Evolutionary conservation across 352 stramenopile genomes (phyloP).

Genomic region (Thraustochytrium sp.): DNA sequence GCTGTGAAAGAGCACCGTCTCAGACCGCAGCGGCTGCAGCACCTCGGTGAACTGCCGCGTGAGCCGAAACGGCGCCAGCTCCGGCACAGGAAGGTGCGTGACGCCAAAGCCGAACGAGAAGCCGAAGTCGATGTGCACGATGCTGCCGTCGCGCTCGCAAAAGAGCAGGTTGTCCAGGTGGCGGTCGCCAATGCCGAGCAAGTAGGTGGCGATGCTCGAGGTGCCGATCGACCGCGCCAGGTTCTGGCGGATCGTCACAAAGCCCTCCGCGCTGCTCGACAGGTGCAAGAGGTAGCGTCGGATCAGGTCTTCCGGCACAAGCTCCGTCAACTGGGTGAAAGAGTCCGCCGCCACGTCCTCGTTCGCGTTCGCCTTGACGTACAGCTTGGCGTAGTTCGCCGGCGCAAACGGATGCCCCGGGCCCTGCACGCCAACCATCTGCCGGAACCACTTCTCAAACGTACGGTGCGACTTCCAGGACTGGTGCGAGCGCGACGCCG

Average conservation of each 20-base stretch:
- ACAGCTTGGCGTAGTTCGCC: not conserved
- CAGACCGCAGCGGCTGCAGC: slow-evolving; percentile 51
- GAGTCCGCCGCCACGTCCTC: not conserved
- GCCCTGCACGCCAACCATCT: not conserved
- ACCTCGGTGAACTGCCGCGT: slow-evolving; percentile 56
- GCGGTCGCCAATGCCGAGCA: slow-evolving; percentile 79
- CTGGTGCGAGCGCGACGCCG: not conserved
- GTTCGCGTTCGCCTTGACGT: not conserved
- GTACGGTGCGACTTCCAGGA: not conserved
- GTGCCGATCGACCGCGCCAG: slow-evolving; percentile 72
- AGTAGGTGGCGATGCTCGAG: slow-evolving; percentile 74
- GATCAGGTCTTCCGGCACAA: slow-evolving; percentile 68
- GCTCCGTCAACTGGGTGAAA: slow-evolving; percentile 16
- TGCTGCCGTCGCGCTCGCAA: slow-evolving; percentile 55
- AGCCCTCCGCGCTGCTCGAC: slow-evolving; percentile 66
- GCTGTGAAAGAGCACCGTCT: slow-evolving; percentile 53
- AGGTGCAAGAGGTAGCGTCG: slow-evolving; percentile 65
- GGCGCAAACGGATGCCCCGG: no score
- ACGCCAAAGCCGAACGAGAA: slow-evolving; percentile 76
- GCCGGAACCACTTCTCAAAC: not conserved
- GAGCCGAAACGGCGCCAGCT: slow-evolving; percentile 80
- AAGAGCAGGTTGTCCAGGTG: slow-evolving; percentile 84
- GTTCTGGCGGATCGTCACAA: slow-evolving; percentile 70
- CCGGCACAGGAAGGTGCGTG: slow-evolving; percentile 71
- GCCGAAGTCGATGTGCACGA: slow-evolving; percentile 84